Base-by-base conservation (phyloP, 2,329 filamentous ascomycete species). In the Venturia carpophila region DNA sequence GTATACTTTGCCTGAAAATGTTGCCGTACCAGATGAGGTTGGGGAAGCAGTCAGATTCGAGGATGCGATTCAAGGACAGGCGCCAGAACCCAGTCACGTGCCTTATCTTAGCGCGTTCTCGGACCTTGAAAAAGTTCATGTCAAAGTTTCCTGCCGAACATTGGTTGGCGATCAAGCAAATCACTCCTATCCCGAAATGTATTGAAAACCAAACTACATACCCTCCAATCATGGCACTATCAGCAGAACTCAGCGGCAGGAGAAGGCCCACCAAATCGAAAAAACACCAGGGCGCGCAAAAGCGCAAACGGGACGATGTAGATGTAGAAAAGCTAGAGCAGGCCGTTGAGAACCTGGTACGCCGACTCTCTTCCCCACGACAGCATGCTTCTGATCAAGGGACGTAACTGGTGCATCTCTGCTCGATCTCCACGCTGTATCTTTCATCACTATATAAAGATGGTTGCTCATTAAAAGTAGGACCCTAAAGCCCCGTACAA, bases 401-500 rank as follows among this genome's bases (percentile, higher is more conserved):
- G n/a, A 3, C 5, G 47, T 24, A 2, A 19, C 19, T 42, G 1
- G 17, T 10, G 19, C 5, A 64, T 64, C 6, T 52, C 47, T 52
- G 3, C 1, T 15, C 1, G 1, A 52, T 24, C 47, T 43, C 17
- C 30, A 13, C 19, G n/a, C 0, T 41, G 9, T 7, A 58, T 17
- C 19, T 11, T 37, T 11, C 7, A 15, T 15, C 5, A 19, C 13
- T 9, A 4, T 19, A 15, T 19, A 58, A 24, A 4, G n/a, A n/a
- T 19, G 3, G 47, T 27, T 27, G 47, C 47, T 52, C 9, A 52
- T 17, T 27, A 21, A 63, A 47, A 4, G 7, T 13, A 88, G 84
- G 87, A 91, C 67, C 76, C 80, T 62, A 88, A 87, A 10, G 73
- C 80, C 68, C 77, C 84, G 19, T 80, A 83, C 70, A 87, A 86